Base-by-base conservation (phyloP, 1,139 yeast genomes). In the Candida labiduridarum region DNA sequence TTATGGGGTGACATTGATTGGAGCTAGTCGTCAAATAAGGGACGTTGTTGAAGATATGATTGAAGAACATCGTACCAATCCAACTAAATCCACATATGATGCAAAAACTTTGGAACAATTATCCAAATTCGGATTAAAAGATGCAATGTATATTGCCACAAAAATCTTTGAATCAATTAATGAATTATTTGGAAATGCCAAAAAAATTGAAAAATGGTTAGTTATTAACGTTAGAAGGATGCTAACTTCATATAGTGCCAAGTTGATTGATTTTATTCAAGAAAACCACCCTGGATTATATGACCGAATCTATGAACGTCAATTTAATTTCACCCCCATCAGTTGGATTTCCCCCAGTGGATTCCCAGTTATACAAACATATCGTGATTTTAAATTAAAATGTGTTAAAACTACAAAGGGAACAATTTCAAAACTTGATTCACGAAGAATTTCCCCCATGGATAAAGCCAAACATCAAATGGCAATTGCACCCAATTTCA, bases 321-420 rank as follows among this genome's bases (percentile, higher is more conserved):
- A 52, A n/a, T 36, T 40, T 8, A 48, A 44, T 35, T 53, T 34
- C 34, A 58, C 63, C 25, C 79, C 77, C 5, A 69, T 76, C 71
- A 71, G 69, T 67, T 76, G 81, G 81, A 72, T 76, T 1, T 59
- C 79, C 0, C 54, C 71, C 1, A 62, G 72, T 1, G 79, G 80
- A 10, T 70, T 76, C 46, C 80, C 80, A 0, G 71, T 76, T 7
- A 65, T 75, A 2, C 81, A 76, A 54, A 54, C 65, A 16, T 76
- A 76, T 59, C 55, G 56, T 2, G 59, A 16, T 51, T 45, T 3
- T 55, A 54, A 5, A 50, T 77, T 30, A 0, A 51, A 65, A 1
- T 2, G 11, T 18, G 10, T 46, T 16, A 14, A 5, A 11, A 47
- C 49, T 11, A 41, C 41, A 4, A 10, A 44, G 19, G 54, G 56